Evolutionary conservation across 306 rosid species (phyloP).

Genomic region (Cyclanthera cordifolia): DNA sequence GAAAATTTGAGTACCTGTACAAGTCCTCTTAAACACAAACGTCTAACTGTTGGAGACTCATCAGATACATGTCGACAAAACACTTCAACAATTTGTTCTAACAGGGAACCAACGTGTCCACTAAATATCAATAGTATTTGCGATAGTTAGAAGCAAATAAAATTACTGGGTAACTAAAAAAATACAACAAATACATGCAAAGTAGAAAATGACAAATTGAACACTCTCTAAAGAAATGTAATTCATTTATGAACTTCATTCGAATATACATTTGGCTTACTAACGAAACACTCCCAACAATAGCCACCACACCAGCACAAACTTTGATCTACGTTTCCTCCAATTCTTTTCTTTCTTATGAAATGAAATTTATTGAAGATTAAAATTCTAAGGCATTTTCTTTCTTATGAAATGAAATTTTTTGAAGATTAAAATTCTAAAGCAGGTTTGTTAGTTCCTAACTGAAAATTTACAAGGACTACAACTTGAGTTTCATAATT

Average conservation of each 20-base stretch:
- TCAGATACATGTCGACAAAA: conserved; percentile 81
- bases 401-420: too few species aligned
- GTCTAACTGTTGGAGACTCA: conserved; percentile 78
- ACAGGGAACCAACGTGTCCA: conserved; percentile 55
- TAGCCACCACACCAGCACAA: not conserved
- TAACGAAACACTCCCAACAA: not conserved
- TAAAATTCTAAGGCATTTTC: too few species aligned
- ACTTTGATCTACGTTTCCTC: not conserved
- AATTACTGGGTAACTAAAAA: not conserved
- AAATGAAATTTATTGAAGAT: not conserved
- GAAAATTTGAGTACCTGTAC: conserved; percentile 48
- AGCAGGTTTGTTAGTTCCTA: not conserved
- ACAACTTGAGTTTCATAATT: not conserved
- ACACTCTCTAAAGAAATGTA: not conserved
- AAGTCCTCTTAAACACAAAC: conserved; percentile 89
- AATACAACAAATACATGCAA: not conserved
- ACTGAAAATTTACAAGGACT: not conserved
- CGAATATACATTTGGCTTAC: not conserved
- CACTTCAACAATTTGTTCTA: conserved; percentile 82
- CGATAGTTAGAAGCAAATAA: conserved; percentile 15
- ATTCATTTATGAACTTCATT: not conserved
- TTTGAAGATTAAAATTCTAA: too few species aligned
- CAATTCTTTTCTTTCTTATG: not conserved
- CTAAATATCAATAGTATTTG: conserved; percentile 33
- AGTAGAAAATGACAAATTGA: not conserved